A percentile compares a stretch with the other conserved stretches of the same genome.
Evolutionary conservation across 306 rosid species (phyloP).

Genomic region (Pyrus bretschneideri): DNA sequence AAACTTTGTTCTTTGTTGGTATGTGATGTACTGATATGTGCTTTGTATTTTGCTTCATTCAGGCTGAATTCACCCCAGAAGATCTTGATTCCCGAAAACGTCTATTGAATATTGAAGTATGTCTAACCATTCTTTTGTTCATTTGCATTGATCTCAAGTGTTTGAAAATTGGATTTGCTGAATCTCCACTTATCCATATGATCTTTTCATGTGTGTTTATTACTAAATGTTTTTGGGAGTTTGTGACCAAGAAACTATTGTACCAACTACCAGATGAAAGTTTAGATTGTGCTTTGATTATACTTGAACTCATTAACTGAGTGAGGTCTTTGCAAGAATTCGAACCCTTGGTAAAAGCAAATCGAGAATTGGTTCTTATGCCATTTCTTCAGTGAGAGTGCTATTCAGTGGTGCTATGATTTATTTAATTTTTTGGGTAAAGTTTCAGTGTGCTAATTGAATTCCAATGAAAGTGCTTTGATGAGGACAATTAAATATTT

Average conservation of each 20-base stretch:
- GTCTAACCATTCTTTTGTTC: not conserved
- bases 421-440: too few species aligned
- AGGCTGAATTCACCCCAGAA: constrained; percentile 81
- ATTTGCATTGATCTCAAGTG: not conserved
- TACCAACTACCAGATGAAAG: not conserved
- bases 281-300: not conserved
- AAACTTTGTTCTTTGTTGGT: not conserved
- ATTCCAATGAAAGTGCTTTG: not conserved
- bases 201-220: not conserved
- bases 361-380: not conserved
- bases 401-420: too few species aligned
- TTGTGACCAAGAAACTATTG: not conserved
- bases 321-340: not conserved
- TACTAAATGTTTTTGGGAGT: not conserved
- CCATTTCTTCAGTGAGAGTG: not conserved
- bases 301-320: not conserved
- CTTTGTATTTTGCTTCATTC: constrained; percentile 10
- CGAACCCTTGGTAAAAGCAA: not conserved
- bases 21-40: not conserved
- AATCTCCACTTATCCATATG: not conserved
- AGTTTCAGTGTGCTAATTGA: not conserved
- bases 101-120: constrained; percentile 48
- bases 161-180: not conserved
- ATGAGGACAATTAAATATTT: not conserved
- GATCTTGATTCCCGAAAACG: constrained; percentile 73